A percentile compares a stretch with the other conserved stretches of the same genome.
phyloP scores from a whole-genome alignment of 192 early-diverging fungal genomes.

The Backusella westeae region DNA sequence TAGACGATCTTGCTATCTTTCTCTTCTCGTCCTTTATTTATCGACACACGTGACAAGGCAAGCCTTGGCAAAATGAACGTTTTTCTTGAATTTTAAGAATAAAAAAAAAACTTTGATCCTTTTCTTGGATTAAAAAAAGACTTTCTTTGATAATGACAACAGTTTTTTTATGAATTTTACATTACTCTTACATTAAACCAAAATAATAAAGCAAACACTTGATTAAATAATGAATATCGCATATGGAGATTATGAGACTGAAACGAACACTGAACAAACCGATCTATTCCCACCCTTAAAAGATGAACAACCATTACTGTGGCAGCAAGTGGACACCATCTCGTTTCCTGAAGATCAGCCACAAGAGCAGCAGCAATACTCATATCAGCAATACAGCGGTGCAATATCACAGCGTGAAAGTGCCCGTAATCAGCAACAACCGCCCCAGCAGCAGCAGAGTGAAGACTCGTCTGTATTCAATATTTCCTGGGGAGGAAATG shows the following conservation, averaged over 20 bases:
- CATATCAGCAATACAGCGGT: background rate
- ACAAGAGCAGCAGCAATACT: background rate
- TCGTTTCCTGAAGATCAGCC: background rate
- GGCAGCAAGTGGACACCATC: background rate
- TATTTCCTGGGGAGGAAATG: slow-evolving; percentile 38
- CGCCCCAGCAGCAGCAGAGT: background rate
- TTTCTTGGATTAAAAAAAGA: background rate
- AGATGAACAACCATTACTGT: background rate
- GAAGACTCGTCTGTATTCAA: slow-evolving; percentile 26
- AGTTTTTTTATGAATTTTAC: background rate
- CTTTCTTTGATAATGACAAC: background rate
- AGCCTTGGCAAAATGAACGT: background rate
- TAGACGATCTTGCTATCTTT: too few relatives aligned
- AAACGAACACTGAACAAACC: background rate
- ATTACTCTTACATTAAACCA: background rate
- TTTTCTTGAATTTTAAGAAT: too few relatives aligned
- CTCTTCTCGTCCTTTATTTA: background rate
- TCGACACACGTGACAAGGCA: background rate
- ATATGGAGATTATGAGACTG: background rate
- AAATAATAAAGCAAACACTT: background rate
- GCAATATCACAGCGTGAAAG: background rate
- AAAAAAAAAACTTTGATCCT: background rate
- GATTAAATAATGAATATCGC: slow-evolving; percentile 2
- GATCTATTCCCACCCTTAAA: background rate
- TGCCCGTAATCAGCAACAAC: background rate